A percentile compares a stretch with the other conserved stretches of the same genome.
Evolutionary conservation across 306 rosid genomes (phyloP).

Genomic region (Sphenostylis stenocarpa): DNA sequence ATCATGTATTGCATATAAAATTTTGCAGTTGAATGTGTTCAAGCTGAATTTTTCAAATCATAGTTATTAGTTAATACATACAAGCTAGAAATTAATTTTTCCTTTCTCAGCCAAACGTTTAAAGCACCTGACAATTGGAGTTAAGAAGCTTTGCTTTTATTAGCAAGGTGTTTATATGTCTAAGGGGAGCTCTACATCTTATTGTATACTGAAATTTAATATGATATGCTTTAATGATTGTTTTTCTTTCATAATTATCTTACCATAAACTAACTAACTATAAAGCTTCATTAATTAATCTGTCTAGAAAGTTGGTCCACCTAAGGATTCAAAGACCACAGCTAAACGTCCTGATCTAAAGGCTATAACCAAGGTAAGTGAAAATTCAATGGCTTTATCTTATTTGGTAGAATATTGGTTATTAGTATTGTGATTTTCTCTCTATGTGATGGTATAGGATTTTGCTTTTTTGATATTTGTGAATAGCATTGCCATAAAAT

Average conservation of each 20-base stretch:
- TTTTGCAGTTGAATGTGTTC: not conserved
- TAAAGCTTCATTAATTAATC: not conserved
- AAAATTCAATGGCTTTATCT: not conserved
- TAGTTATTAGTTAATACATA: not conserved
- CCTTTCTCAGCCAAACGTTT: not conserved
- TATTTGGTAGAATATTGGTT: not conserved
- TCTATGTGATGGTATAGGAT: not conserved
- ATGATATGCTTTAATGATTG: not conserved
- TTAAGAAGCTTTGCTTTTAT: not conserved
- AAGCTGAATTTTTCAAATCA: not conserved
- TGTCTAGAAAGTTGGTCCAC: conserved; percentile 40
- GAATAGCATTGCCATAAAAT: not conserved
- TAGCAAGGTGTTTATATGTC: conserved; percentile 8
- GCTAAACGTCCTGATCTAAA: conserved; percentile 92
- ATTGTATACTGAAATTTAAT: conserved; percentile 5
- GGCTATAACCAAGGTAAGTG: conserved; percentile 77
- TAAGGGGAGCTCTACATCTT: not conserved
- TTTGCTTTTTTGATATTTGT: not conserved
- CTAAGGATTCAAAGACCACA: conserved; percentile 34
- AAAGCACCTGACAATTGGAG: not conserved
- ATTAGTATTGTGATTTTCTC: not conserved
- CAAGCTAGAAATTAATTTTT: not conserved
- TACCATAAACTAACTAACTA: not conserved
- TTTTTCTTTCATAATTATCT: not conserved
- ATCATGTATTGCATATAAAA: not conserved